Conservation (phyloP, 345 rosid species). For the Murraya paniculata region DNA sequence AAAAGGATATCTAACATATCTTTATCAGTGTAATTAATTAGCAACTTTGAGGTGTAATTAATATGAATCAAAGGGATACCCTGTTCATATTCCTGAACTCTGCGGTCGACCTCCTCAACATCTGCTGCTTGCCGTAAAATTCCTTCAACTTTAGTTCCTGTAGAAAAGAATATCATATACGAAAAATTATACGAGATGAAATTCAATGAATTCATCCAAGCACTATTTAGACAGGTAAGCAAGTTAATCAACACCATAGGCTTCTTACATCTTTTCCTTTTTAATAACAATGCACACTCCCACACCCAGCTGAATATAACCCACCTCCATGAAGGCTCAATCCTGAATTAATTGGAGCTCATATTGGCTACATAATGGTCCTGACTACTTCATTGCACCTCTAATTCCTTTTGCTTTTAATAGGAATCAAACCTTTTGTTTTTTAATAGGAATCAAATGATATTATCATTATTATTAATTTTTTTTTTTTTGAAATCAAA, state of each 20-base stretch:
- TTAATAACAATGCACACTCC: not conserved
- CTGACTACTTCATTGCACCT: not conserved
- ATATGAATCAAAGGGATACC: conserved; percentile 43
- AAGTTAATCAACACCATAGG: not conserved
- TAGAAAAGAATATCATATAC: conserved; percentile 20
- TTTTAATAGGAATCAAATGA: not conserved
- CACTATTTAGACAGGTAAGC: not conserved
- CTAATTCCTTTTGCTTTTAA: not conserved
- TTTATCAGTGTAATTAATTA: not conserved
- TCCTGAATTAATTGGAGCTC: not conserved
- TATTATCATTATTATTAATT: too few relatives aligned
- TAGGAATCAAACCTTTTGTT: not conserved
- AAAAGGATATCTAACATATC: not conserved
- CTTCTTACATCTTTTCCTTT: not conserved
- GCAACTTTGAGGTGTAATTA: conserved; percentile 6
- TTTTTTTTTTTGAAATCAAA: too few relatives aligned
- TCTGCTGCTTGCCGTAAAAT: conserved; percentile 92
- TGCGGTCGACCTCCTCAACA: conserved; percentile 94
- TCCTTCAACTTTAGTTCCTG: conserved; percentile 90
- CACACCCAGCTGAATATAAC: not conserved
- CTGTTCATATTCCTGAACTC: conserved; percentile 94
- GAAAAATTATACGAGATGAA: not conserved
- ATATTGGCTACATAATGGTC: not conserved
- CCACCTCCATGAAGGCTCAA: not conserved
- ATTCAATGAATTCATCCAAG: not conserved